phyloP scores from a whole-genome alignment of 768 basidiomycete genomes.

The Hygrophoropsis aurantiaca region DNA sequence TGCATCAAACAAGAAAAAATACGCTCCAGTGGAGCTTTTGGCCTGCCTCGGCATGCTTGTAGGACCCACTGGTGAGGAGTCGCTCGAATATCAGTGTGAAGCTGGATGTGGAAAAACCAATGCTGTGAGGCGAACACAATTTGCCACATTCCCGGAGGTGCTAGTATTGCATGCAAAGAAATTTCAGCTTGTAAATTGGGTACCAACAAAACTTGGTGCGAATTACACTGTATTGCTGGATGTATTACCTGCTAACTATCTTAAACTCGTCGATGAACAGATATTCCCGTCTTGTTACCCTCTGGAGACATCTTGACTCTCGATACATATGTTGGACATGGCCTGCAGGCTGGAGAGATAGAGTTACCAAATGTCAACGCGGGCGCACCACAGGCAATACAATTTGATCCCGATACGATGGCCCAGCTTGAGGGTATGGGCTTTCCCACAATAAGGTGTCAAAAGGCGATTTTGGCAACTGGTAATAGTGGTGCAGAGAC shows the following conservation, averaged over 20 bases:
- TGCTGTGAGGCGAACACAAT: conserved; percentile 71
- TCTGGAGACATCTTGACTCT: conserved; percentile 56
- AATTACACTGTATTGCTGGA: too few relatives aligned
- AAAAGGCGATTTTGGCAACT: conserved; percentile 89
- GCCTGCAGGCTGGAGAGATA: conserved; percentile 67
- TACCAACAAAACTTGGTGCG: conserved; percentile 89
- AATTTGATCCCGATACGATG: conserved; percentile 76
- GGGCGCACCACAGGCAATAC: conserved; percentile 44
- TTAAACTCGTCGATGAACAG: conserved; percentile 37
- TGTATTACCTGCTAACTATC: background rate
- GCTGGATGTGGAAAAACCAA: conserved; percentile 64
- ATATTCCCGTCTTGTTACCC: conserved; percentile 82
- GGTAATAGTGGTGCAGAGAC: conserved; percentile 71
- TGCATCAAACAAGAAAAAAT: conserved; percentile 46
- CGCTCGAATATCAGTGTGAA: conserved; percentile 80
- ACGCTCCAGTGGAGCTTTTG: conserved; percentile 58
- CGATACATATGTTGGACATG: conserved; percentile 63
- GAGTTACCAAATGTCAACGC: conserved; percentile 61
- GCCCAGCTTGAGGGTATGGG: conserved; percentile 86
- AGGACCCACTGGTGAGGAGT: conserved; percentile 50
- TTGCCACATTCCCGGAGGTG: conserved; percentile 86
- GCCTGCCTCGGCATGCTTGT: conserved; percentile 59
- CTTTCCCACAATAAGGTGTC: conserved; percentile 81
- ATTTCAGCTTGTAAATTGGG: conserved; percentile 95
- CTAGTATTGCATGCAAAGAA: conserved; percentile 90